phyloP scores from a whole-genome alignment of 495 filamentous ascomycete species.

The Hypoxylon lienhwacheense region DNA sequence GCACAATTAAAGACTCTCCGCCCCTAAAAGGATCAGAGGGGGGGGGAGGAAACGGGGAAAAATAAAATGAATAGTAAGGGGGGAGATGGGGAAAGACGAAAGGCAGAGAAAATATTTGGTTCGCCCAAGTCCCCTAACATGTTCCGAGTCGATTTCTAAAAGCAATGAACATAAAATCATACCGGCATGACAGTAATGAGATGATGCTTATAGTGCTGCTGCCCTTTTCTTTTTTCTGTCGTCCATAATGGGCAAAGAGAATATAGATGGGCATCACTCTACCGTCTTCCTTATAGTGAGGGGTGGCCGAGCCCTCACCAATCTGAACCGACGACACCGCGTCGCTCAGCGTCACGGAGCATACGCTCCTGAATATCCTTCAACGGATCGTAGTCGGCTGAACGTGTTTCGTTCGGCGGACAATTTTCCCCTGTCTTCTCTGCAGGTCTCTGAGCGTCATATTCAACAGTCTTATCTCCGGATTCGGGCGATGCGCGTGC shows the following conservation, averaged over 20 bases:
- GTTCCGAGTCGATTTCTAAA: constrained; percentile 29
- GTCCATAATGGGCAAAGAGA: constrained; percentile 2
- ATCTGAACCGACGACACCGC: constrained; percentile 38
- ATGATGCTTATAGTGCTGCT: constrained; percentile 18
- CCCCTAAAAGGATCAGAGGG: too few species aligned
- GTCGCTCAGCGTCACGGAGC: constrained; percentile 37
- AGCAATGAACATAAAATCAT: constrained; percentile 37
- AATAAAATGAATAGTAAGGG: too few species aligned
- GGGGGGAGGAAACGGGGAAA: too few species aligned
- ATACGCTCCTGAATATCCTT: constrained; percentile 36
- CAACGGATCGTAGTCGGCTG: constrained; percentile 31
- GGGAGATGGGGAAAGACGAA: constrained; percentile 5
- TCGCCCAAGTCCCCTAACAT: constrained; percentile 6
- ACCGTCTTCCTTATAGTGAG: neutral
- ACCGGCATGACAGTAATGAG: constrained; percentile 24
- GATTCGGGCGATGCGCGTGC: constrained; percentile 27
- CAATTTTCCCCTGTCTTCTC: constrained; percentile 50
- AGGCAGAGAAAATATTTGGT: constrained; percentile 6
- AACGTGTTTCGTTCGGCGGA: constrained; percentile 40
- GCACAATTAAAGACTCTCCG: too few species aligned
- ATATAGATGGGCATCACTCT: neutral
- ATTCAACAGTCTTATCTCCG: constrained; percentile 33
- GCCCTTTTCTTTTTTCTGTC: neutral
- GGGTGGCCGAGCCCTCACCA: constrained; percentile 18
- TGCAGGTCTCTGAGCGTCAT: constrained; percentile 26